Evolutionary conservation across 306 rosid genomes (phyloP).

Genomic region (Vigna angularis): DNA sequence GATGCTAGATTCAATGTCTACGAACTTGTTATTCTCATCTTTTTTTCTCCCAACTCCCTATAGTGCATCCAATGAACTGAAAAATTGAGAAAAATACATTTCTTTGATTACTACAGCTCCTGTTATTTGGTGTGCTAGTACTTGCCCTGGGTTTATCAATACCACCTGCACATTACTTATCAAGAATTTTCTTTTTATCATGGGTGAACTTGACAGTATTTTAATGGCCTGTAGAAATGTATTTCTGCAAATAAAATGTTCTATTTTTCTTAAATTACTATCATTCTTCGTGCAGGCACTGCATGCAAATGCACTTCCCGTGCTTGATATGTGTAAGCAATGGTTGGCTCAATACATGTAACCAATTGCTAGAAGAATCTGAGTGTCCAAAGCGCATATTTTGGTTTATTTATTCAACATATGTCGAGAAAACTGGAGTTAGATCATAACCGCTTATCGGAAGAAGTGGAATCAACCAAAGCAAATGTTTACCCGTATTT

Average conservation of each 20-base stretch:
- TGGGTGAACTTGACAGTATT: neutral
- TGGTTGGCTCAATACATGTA: conserved; percentile 99
- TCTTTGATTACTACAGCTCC: neutral
- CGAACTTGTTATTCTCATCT: no score
- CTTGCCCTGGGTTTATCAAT: conserved; percentile 21
- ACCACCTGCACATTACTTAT: conserved; percentile 4
- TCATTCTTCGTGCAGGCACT: conserved; percentile 76
- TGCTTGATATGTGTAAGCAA: conserved; percentile 98
- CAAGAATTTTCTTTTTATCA: neutral
- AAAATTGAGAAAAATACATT: neutral
- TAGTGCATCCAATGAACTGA: conserved; percentile 6
- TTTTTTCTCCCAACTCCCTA: neutral
- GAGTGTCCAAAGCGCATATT: conserved; percentile 41
- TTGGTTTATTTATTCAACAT: conserved; percentile 18
- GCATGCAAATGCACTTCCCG: conserved; percentile 96
- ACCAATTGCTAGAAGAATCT: conserved; percentile 35
- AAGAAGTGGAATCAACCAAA: conserved; percentile 33
- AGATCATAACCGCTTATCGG: conserved; percentile 20
- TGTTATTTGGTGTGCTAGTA: neutral
- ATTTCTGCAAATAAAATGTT: conserved; percentile 11
- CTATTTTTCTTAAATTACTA: conserved; percentile 27
- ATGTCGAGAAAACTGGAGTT: conserved; percentile 36
- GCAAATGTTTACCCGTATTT: conserved; percentile 18
- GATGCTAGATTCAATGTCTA: no score
- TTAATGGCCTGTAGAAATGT: conserved; percentile 7